phyloP scores from a whole-genome alignment of 495 filamentous ascomycete species.

The Hypoxylon fuscum region DNA sequence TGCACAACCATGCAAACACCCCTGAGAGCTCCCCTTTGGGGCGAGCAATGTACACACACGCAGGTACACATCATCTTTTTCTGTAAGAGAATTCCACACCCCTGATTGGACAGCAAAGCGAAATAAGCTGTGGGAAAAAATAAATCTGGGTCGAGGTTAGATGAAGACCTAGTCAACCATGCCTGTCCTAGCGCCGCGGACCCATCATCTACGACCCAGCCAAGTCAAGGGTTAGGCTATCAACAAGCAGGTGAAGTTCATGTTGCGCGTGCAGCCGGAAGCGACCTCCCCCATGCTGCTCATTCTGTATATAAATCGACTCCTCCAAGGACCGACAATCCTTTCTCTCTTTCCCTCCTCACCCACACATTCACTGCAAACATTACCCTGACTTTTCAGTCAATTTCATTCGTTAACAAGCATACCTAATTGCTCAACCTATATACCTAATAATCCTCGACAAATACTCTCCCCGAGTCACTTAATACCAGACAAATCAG shows the following conservation, averaged over 20 bases:
- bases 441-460: slow-evolving; percentile 38
- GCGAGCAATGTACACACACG: slow-evolving; percentile 14
- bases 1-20: slow-evolving; percentile 11
- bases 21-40: slow-evolving; percentile 8
- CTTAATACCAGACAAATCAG: slow-evolving; percentile 58
- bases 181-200: slow-evolving; percentile 29
- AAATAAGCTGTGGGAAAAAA: slow-evolving; percentile 40
- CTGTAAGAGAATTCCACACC: background rate
- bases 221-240: slow-evolving; percentile 22
- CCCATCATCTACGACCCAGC: slow-evolving; percentile 15
- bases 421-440: slow-evolving; percentile 44
- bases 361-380: slow-evolving; percentile 59
- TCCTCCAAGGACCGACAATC: slow-evolving; percentile 40
- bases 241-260: slow-evolving; percentile 30
- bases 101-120: slow-evolving; percentile 39
- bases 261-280: slow-evolving; percentile 28
- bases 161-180: slow-evolving; percentile 21
- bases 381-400: slow-evolving; percentile 63
- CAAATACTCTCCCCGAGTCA: slow-evolving; percentile 50
- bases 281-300: slow-evolving; percentile 30
- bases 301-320: slow-evolving; percentile 51
- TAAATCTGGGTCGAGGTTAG: slow-evolving; percentile 30
- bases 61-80: slow-evolving; percentile 2
- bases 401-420: slow-evolving; percentile 66
- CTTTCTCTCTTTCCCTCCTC: slow-evolving; percentile 47